Evolutionary conservation across 225 moss, liverwort and hornwort species (phyloP).

Genomic region (Marchantia paleacea): DNA sequence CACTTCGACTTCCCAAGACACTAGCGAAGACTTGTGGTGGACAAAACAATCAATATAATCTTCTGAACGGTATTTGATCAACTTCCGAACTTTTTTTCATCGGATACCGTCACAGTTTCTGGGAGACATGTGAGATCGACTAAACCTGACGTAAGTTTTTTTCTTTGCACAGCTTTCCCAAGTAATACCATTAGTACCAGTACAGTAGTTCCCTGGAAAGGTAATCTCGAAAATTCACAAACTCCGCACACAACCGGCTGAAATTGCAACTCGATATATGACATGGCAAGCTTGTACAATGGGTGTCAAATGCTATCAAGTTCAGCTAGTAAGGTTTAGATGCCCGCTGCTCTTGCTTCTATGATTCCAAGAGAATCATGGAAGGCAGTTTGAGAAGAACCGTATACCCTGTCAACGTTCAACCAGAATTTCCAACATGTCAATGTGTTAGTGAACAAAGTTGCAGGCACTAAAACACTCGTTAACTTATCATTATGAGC

Average conservation of each 20-base stretch:
- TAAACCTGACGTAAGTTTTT: no score
- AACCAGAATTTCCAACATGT: neutral
- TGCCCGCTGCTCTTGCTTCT: neutral
- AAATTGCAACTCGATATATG: neutral
- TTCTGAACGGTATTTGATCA: no score
- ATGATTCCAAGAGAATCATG: constrained; percentile 30
- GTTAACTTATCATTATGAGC: no score
- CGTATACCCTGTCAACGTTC: constrained; percentile 57
- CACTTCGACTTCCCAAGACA: no score
- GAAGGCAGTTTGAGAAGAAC: constrained; percentile 71
- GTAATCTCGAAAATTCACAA: neutral
- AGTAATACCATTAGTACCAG: no score
- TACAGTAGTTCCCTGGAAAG: no score
- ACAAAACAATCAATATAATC: no score
- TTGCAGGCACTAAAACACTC: neutral
- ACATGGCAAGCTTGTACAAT: neutral
- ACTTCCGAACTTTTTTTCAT: no score
- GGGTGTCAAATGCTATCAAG: neutral
- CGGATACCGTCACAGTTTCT: no score
- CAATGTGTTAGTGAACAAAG: neutral
- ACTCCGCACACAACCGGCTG: neutral
- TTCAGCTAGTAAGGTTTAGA: neutral
- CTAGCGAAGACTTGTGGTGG: no score
- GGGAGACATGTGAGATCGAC: no score
- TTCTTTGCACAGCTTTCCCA: no score